phyloP scores from a whole-genome alignment of 352 stramenopile species.

The Phytophthora fragariaefolia region DNA sequence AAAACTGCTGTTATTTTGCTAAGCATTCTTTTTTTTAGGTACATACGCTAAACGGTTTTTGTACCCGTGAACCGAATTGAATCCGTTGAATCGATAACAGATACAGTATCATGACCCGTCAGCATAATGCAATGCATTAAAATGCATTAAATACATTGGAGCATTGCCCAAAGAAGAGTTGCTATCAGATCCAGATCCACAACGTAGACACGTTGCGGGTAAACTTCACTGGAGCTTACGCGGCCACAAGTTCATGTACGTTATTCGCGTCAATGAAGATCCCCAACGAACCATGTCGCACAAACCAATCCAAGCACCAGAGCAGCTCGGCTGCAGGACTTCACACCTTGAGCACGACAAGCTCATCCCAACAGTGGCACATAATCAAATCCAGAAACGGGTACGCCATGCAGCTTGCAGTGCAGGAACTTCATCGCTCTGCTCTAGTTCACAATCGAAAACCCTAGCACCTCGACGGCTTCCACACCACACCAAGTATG shows the following conservation, averaged over 20 bases:
- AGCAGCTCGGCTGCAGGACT: not conserved
- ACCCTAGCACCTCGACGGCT: not conserved
- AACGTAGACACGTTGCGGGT: not conserved
- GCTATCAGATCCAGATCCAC: not conserved
- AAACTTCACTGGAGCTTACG: constrained; percentile 1
- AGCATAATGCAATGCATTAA: too few relatives aligned
- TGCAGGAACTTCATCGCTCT: not conserved
- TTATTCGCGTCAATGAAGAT: not conserved
- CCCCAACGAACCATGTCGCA: not conserved
- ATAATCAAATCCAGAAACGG: too few relatives aligned
- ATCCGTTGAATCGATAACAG: too few relatives aligned
- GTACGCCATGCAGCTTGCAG: too few relatives aligned
- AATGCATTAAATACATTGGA: too few relatives aligned
- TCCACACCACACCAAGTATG: not conserved
- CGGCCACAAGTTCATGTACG: not conserved
- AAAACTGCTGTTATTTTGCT: too few relatives aligned
- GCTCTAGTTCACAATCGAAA: not conserved
- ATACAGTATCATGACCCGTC: too few relatives aligned
- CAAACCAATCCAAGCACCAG: not conserved
- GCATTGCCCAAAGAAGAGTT: too few relatives aligned
- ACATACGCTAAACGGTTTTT: too few relatives aligned
- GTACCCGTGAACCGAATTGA: too few relatives aligned
- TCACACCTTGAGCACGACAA: not conserved
- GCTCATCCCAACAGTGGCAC: not conserved
- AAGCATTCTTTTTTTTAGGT: too few relatives aligned